Base-by-base conservation (phyloP, 805 yeast species). In the Naumovozyma baii region DNA sequence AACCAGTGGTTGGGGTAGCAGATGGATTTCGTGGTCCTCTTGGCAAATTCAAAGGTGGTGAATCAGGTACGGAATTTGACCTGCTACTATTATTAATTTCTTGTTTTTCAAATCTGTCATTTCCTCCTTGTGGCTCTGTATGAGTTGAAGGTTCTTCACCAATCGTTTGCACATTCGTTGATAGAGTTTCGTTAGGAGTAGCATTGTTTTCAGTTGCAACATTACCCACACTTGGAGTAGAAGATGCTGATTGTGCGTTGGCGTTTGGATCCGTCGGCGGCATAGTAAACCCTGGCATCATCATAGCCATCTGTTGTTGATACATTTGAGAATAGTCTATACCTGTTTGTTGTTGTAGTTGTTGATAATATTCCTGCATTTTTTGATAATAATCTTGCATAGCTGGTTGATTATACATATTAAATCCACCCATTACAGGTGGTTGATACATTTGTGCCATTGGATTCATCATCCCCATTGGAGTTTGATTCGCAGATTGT, bases 351-450 rank as follows among this genome's bases (percentile, higher is more conserved):
- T 59, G 62, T 32, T 54, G 61, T 52, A 53, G 51, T 40, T 60
- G 66, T 36, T 57, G 55, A 39, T 54, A 55, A 45, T 74, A 74
- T 49, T 71, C 76, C 54, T 73, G 78, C 75, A 76, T 71, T 55
- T 74, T 69, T 54, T 72, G 74, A 70, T 78, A 74, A 54, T 79
- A 79, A 46, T 76, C 82, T 38, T 69, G 74, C 73, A 76, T 72
- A 65, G 75, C 74, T 48, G 76, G 81, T 7, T 80, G 68, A 37
- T 61, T 59, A 47, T 56, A 55, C 59, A 55, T 55, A 30, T 53
- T 57, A 39, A 57, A 55, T 14, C 64, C 64, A 33, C 55, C 61
- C 59, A 54, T 55, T 57, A 55, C 54, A 18, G 55, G 58, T 28
- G 51, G 54, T 51, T 59, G 64, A 40, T 54, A 60, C 60, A 51